Conservation (phyloP, 176 grass and related monocot genomes). For the Puya raimondii region DNA sequence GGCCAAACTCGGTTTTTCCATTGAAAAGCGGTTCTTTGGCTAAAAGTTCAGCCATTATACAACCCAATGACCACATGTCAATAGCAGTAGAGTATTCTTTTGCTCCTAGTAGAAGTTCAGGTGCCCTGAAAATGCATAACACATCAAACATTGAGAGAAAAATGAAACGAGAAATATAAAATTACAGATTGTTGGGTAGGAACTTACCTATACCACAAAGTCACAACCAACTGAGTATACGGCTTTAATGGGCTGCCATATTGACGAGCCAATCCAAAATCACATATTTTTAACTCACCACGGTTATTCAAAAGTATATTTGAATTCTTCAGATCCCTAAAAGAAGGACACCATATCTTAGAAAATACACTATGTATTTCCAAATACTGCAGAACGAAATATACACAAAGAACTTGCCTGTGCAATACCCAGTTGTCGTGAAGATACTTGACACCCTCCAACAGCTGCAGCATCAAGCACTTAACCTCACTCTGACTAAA, state of each 20-base stretch:
- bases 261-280: slow-evolving; percentile 88
- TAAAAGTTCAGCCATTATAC: slow-evolving; percentile 92
- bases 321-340: slow-evolving; percentile 85
- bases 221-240: slow-evolving; percentile 91
- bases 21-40: slow-evolving; percentile 71
- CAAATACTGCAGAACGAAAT: neutral
- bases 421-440: slow-evolving; percentile 28
- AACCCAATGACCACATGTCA: slow-evolving; percentile 96
- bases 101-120: slow-evolving; percentile 75
- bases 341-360: neutral
- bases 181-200: slow-evolving; percentile 4
- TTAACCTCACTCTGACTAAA: slow-evolving; percentile 29
- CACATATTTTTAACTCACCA: slow-evolving; percentile 93
- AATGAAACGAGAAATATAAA: neutral
- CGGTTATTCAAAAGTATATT: slow-evolving; percentile 88
- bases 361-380: neutral
- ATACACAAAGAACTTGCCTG: slow-evolving; percentile 8
- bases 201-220: slow-evolving; percentile 89
- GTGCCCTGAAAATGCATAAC: slow-evolving; percentile 40
- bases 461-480: slow-evolving; percentile 24
- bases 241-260: slow-evolving; percentile 85
- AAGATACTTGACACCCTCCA: slow-evolving; percentile 24
- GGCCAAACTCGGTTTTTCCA: slow-evolving; percentile 62
- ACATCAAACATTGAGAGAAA: neutral
- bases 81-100: slow-evolving; percentile 93